These are phyloP conservation scores for Talaromyces islandicus DNA, from an alignment of 2,329 filamentous ascomycete genomes.

Conservation along the genomic window DNA sequence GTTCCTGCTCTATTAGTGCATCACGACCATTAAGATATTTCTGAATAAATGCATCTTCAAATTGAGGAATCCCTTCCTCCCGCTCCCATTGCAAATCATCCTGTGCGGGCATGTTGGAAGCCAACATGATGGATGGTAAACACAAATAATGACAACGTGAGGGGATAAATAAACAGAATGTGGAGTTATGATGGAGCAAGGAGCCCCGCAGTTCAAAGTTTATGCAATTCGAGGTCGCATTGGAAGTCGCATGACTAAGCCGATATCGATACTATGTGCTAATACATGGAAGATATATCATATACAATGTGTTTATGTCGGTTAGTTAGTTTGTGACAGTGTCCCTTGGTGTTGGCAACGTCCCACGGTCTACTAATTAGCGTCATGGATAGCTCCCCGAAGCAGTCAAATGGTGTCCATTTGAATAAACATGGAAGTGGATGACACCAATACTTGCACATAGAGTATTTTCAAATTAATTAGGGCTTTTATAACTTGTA, in stretches of 20 bases:
- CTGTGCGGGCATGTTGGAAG: conserved; percentile 1
- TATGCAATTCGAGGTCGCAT: not conserved
- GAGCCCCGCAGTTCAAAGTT: not conserved
- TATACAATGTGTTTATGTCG: not conserved
- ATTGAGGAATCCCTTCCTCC: conserved; percentile 40
- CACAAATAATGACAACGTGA: not conserved
- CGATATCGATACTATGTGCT: not conserved
- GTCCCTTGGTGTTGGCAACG: not conserved
- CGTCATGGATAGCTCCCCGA: not conserved
- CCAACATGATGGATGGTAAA: not conserved
- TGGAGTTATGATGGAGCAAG: not conserved
- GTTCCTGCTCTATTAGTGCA: conserved; percentile 72
- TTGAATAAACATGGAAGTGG: too few species aligned
- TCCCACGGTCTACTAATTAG: not conserved
- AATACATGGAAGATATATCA: not conserved
- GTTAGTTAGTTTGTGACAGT: not conserved
- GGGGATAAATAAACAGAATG: not conserved
- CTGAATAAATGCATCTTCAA: conserved; percentile 69
- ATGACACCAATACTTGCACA: not conserved
- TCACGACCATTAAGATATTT: conserved; percentile 73
- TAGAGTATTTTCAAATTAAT: not conserved
- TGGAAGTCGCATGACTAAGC: not conserved
- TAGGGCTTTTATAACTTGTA: not conserved
- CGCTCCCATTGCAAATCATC: conserved; percentile 26
- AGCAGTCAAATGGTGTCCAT: too few species aligned